Evolutionary conservation across 2,329 filamentous ascomycete species (phyloP).

Genomic region (Phialocephala sp.): DNA sequence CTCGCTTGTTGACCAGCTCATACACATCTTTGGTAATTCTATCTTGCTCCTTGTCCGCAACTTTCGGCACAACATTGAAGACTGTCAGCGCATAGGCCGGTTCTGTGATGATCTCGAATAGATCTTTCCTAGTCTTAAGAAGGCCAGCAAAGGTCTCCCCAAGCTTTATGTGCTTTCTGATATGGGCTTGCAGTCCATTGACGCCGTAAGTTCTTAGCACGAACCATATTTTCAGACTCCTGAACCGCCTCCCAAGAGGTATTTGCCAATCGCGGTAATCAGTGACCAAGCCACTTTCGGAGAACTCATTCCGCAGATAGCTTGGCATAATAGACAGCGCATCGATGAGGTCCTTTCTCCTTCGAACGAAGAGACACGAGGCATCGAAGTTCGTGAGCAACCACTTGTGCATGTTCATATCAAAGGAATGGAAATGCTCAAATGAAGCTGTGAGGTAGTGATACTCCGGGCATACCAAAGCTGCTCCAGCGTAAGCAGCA

Average conservation of each 20-base stretch:
- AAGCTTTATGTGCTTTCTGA: conserved; percentile 69
- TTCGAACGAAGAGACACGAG: conserved; percentile 79
- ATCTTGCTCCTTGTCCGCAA: conserved; percentile 57
- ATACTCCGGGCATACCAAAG: conserved; percentile 82
- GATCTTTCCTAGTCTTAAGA: conserved; percentile 62
- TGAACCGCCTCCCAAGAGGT: conserved; percentile 86
- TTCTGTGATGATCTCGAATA: conserved; percentile 77
- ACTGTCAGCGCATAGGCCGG: conserved; percentile 83
- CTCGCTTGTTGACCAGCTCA: conserved; percentile 73
- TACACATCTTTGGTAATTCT: conserved; percentile 75
- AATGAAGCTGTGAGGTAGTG: conserved; percentile 70
- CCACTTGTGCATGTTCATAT: conserved; percentile 99
- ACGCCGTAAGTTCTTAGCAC: conserved; percentile 85
- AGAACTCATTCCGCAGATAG: conserved; percentile 83
- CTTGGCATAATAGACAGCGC: conserved; percentile 79
- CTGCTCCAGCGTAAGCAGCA: conserved; percentile 88
- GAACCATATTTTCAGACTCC: conserved; percentile 93
- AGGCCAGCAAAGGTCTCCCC: conserved; percentile 73
- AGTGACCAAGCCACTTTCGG: conserved; percentile 82
- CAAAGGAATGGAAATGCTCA: conserved; percentile 80
- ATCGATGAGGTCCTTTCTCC: conserved; percentile 76
- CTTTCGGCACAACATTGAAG: conserved; percentile 64
- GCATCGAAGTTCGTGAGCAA: conserved; percentile 90
- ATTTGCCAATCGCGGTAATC: conserved; percentile 99
- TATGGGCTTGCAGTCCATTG: conserved; percentile 73